Conservation (phyloP, 352 stramenopile species). For the Pythium phragmiticola region DNA sequence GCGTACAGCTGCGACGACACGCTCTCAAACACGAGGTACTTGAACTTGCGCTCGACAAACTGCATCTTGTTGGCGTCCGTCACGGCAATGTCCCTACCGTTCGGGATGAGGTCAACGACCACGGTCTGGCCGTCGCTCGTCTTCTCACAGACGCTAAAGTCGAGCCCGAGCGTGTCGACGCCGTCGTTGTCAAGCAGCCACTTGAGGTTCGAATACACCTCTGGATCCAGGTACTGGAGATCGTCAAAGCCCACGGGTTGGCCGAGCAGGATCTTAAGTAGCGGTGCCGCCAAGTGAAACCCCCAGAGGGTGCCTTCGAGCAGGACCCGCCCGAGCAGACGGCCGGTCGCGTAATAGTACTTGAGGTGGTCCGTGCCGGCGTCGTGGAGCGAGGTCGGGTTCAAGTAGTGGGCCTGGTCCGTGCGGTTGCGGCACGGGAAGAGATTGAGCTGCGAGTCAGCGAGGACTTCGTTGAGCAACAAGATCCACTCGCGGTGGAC, state of each 20-base stretch:
- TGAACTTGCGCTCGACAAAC: slow-evolving; percentile 89
- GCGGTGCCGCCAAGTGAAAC: slow-evolving; percentile 92
- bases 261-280: slow-evolving; percentile 97
- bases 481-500: slow-evolving; percentile 76
- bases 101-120: slow-evolving; percentile 23
- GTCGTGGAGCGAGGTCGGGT: slow-evolving; percentile 56
- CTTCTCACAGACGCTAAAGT: slow-evolving; percentile 42
- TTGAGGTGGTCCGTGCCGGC: slow-evolving; percentile 68
- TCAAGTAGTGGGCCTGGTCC: slow-evolving; percentile 59
- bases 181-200: slow-evolving; percentile 53
- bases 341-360: slow-evolving; percentile 60
- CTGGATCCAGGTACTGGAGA: slow-evolving; percentile 81
- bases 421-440: slow-evolving; percentile 56
- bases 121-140: not conserved
- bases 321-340: slow-evolving; percentile 57
- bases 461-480: slow-evolving; percentile 65
- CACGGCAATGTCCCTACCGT: slow-evolving; percentile 59
- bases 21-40: slow-evolving; percentile 53
- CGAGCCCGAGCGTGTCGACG: slow-evolving; percentile 37
- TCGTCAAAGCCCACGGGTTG: slow-evolving; percentile 94
- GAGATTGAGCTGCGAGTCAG: slow-evolving; percentile 42
- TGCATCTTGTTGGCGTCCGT: slow-evolving; percentile 94
- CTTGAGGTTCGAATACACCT: slow-evolving; percentile 43
- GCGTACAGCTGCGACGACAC: slow-evolving; percentile 54
- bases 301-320: slow-evolving; percentile 91